Evolutionary conservation across 495 filamentous ascomycete species (phyloP), one percentile per base, ranked within the genome.

Genomic region (Bacidia rubella): DNA sequence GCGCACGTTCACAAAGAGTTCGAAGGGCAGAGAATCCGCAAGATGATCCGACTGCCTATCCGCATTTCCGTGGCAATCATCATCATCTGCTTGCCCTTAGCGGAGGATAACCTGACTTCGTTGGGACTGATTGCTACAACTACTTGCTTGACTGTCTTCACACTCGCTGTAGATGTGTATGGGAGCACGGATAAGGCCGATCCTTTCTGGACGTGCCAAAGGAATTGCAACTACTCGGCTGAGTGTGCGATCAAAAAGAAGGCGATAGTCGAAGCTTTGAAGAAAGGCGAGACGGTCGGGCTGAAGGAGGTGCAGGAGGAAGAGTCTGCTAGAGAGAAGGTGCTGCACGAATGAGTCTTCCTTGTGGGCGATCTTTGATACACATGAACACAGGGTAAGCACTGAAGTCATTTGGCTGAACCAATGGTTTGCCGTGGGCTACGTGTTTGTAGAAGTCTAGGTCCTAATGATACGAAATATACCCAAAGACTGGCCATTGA

Each of bases 91-190:
- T 61, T 81, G 3, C 74, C 76, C 5, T 62, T 71, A 7, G 72
- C 69, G 0, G 44, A 70, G 7, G 25, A 55, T 2, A 3, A 25
- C 26, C 56, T 81, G 20, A 71, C 72, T 57, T 71, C 66, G 35
- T 61, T 81, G 11, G 40, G 70, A 39, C 60, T 81, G 39, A 62
- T 81, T 3, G 65, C 64, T 10, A 68, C 69, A 7, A 74, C 71
- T 1, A 74, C 75, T 10, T 61, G 70, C 10, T 57, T 80, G 22
- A 60, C 73, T 3, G 55, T 68, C 12, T 69, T 70, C 51, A 68
- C 72, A 11, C 56, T 79, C 47, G 40, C 69, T 12, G 43, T 78
- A 12, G 78, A 81, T 59, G 58, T 79, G 2, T 71, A 65, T 55
- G 76, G 74, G 19, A 63, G 62, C 22, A 74, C 66, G 23, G 74